A percentile compares a stretch with the other conserved stretches of the same genome.
phyloP scores from a whole-genome alignment of 371 early-diverging fungal species.

The Mortierella sp. region DNA sequence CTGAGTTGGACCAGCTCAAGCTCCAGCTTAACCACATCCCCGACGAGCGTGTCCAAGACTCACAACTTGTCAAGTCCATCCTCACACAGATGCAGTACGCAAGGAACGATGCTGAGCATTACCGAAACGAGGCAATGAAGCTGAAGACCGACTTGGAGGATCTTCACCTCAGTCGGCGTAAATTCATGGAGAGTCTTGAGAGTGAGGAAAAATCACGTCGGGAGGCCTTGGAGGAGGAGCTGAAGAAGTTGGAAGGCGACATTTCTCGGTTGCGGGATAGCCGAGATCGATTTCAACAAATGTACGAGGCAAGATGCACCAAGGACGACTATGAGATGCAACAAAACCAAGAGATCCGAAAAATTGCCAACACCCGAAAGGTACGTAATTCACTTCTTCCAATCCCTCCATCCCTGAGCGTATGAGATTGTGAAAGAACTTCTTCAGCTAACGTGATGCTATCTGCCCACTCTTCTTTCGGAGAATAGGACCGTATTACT shows the following conservation, averaged over 20 bases:
- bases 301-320: conserved; percentile 77
- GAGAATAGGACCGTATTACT: conserved; percentile 69
- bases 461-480: neutral
- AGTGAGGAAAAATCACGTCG: conserved; percentile 78
- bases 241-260: conserved; percentile 81
- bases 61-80: conserved; percentile 64
- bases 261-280: conserved; percentile 82
- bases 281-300: conserved; percentile 83
- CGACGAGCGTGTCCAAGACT: conserved; percentile 62
- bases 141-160: conserved; percentile 75
- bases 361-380: conserved; percentile 78
- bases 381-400: conserved; percentile 13
- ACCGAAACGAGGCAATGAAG: conserved; percentile 65
- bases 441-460: conserved; percentile 16
- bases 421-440: conserved; percentile 3
- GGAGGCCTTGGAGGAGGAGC: conserved; percentile 69
- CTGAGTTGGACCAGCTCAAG: conserved; percentile 65
- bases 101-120: conserved; percentile 63
- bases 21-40: conserved; percentile 66
- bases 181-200: conserved; percentile 61
- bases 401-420: no score
- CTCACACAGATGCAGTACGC: conserved; percentile 68
- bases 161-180: conserved; percentile 76
- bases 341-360: conserved; percentile 74
- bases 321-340: conserved; percentile 75